These are phyloP conservation scores for Saussurea involucrata DNA, from an alignment of 129 eudicot species.

Conservation along the genomic window DNA sequence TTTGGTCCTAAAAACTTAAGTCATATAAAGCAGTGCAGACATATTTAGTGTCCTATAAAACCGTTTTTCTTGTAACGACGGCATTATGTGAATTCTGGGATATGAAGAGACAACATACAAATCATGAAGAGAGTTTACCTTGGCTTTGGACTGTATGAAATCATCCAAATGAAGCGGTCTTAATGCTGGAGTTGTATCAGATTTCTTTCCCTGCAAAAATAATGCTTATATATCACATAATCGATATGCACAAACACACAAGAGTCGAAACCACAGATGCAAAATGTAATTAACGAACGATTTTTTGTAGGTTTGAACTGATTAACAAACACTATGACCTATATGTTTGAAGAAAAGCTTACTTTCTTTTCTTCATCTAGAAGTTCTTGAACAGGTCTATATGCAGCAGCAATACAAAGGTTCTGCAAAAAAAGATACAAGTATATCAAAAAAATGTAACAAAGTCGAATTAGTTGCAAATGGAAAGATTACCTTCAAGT, in stretches of 20 bases:
- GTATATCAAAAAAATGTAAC: neutral
- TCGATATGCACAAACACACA: neutral
- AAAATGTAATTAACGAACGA: neutral
- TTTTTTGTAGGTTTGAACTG: neutral
- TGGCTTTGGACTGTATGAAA: conserved; percentile 80
- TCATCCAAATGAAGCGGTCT: conserved; percentile 85
- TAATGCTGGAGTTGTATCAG: conserved; percentile 34
- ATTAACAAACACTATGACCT: neutral
- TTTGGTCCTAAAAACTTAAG: neutral
- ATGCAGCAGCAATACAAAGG: conserved; percentile 96
- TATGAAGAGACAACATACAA: neutral
- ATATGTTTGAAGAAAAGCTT: conserved; percentile 10
- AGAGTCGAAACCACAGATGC: neutral
- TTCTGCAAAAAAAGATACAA: conserved; percentile 48
- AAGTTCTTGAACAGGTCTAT: conserved; percentile 97
- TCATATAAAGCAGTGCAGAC: neutral
- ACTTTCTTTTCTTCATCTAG: conserved; percentile 82
- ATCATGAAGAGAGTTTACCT: conserved; percentile 38
- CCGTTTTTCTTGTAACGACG: neutral
- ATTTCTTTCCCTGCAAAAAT: conserved; percentile 41
- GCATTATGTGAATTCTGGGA: neutral
- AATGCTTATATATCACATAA: conserved; percentile 9
- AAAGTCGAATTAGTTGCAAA: neutral
- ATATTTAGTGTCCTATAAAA: neutral
- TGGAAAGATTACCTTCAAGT: conserved; percentile 59